A percentile compares a stretch with the other conserved stretches of the same genome.
Conservation (phyloP, 164 flowering plant species). For the Taxillus chinensis region DNA sequence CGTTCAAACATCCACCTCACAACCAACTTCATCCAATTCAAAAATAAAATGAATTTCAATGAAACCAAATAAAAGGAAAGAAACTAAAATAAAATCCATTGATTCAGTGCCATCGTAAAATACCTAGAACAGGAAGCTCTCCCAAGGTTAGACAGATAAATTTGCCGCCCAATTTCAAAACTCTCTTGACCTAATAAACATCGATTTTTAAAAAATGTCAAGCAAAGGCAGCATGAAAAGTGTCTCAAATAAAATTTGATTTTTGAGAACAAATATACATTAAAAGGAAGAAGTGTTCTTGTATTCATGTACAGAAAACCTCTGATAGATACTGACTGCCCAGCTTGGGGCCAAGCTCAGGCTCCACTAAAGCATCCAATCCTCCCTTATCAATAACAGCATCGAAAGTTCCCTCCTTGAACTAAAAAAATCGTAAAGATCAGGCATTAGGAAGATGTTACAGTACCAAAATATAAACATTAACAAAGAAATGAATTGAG, state of each 20-base stretch:
- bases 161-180: conserved; percentile 55
- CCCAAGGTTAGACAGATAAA: conserved; percentile 82
- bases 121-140: conserved; percentile 92
- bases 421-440: conserved; percentile 30
- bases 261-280: background rate
- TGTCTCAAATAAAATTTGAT: background rate
- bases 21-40: background rate
- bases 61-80: background rate
- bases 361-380: conserved; percentile 98
- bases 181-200: conserved; percentile 66
- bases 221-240: conserved; percentile 5
- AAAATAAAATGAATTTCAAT: background rate
- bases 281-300: conserved; percentile 6
- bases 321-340: conserved; percentile 74
- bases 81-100: background rate
- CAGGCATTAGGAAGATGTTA: no score
- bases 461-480: no score
- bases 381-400: conserved; percentile 88
- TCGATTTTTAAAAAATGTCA: background rate
- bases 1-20: background rate
- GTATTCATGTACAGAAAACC: conserved; percentile 34
- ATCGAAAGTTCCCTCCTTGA: conserved; percentile 54
- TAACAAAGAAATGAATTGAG: no score
- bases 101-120: background rate
- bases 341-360: conserved; percentile 65